phyloP scores from a whole-genome alignment of 371 early-diverging fungal genomes.

The Circinella umbellata region DNA sequence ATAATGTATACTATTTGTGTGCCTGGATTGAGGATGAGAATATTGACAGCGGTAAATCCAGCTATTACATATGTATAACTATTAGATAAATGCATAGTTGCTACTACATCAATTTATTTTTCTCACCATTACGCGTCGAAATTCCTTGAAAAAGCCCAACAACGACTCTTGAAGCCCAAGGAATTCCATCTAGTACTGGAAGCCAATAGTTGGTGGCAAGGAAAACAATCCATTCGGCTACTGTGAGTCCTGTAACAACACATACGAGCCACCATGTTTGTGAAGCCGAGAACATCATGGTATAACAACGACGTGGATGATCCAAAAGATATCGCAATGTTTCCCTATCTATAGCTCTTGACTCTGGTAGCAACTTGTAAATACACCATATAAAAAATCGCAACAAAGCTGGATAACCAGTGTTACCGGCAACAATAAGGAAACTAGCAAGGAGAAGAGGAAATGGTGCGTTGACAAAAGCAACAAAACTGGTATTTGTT shows the following conservation, averaged over 20 bases:
- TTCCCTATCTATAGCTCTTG: conserved; percentile 15
- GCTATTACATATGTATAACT: conserved; percentile 21
- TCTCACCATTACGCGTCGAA: conserved; percentile 44
- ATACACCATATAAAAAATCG: conserved; percentile 24
- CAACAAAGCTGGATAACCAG: conserved; percentile 20
- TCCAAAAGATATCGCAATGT: conserved; percentile 23
- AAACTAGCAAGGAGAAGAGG: conserved; percentile 14
- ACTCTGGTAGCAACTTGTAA: conserved; percentile 34
- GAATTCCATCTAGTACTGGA: conserved; percentile 35
- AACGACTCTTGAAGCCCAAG: conserved; percentile 38
- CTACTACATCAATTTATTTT: too few species aligned
- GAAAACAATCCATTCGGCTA: conserved; percentile 35
- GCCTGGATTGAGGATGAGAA: conserved; percentile 46
- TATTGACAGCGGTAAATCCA: conserved; percentile 45
- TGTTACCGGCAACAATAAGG: conserved; percentile 23
- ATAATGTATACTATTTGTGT: conserved; percentile 46
- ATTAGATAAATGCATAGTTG: too few species aligned
- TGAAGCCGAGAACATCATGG: conserved; percentile 17
- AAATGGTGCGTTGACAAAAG: conserved; percentile 22
- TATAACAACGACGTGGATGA: conserved; percentile 30
- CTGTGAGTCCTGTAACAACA: conserved; percentile 25
- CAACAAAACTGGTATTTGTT: conserved; percentile 17
- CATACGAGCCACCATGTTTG: conserved; percentile 29
- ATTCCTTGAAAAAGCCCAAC: conserved; percentile 48
- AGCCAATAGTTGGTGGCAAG: conserved; percentile 42